A percentile compares a stretch with the other conserved stretches of the same genome.
Evolutionary conservation across 306 rosid species (phyloP).

Genomic region (Dalbergia cultrata): DNA sequence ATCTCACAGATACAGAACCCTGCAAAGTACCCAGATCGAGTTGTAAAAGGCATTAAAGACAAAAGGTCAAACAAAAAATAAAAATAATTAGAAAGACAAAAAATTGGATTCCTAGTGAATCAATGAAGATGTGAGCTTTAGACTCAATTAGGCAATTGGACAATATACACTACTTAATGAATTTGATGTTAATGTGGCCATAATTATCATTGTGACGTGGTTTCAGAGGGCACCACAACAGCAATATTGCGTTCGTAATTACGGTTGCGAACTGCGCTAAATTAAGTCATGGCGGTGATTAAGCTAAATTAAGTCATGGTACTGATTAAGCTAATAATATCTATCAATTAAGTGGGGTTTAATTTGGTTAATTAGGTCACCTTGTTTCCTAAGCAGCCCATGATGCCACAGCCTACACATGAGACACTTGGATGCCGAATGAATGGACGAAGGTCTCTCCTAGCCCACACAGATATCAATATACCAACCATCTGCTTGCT

Average conservation of each 20-base stretch:
- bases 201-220: too few species aligned
- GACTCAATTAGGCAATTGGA: too few species aligned
- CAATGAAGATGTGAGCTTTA: too few species aligned
- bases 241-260: too few species aligned
- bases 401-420: slow-evolving; percentile 87
- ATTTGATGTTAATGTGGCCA: too few species aligned
- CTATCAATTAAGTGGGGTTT: slow-evolving; percentile 34
- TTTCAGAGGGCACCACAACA: too few species aligned
- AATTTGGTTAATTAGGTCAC: slow-evolving; percentile 46
- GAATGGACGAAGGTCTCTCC: slow-evolving; percentile 68
- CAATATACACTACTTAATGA: too few species aligned
- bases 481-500: slow-evolving; percentile 98
- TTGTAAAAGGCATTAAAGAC: background rate
- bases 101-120: too few species aligned
- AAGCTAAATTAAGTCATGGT: background rate
- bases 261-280: too few species aligned
- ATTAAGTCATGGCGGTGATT: too few species aligned
- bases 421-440: slow-evolving; percentile 77
- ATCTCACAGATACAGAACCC: slow-evolving; percentile 92
- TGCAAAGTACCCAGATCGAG: slow-evolving; percentile 48
- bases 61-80: background rate
- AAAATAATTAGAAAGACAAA: background rate
- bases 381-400: slow-evolving; percentile 94
- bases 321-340: too few species aligned
- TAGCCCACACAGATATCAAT: slow-evolving; percentile 80